Evolutionary conservation across 495 filamentous ascomycete genomes (phyloP).

Genomic region (Hapsidospora chrysogenum): DNA sequence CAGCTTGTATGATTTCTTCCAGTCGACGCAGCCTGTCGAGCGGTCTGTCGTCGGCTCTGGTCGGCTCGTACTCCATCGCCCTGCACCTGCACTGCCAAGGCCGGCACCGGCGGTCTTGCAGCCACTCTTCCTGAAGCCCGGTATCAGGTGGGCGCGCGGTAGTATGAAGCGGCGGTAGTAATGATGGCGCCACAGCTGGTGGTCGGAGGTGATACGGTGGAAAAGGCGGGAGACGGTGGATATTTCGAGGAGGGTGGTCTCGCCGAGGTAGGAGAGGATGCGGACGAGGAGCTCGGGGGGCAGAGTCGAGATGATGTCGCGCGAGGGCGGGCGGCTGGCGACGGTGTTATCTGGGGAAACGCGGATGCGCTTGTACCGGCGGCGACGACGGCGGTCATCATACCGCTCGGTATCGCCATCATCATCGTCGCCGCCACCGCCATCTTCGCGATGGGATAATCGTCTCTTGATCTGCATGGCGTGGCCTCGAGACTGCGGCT

Average conservation of each 20-base stretch:
- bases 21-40: slow-evolving; percentile 32
- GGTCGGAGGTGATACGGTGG: slow-evolving; percentile 57
- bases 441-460: neutral
- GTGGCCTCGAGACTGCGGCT: too few species aligned
- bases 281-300: slow-evolving; percentile 81
- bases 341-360: too few species aligned
- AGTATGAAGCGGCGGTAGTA: slow-evolving; percentile 86
- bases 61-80: too few species aligned
- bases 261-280: slow-evolving; percentile 62
- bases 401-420: too few species aligned
- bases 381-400: neutral
- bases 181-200: slow-evolving; percentile 77
- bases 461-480: neutral
- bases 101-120: too few species aligned
- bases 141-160: slow-evolving; percentile 63
- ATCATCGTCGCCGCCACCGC: neutral
- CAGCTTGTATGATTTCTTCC: slow-evolving; percentile 84
- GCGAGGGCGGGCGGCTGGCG: slow-evolving; percentile 1
- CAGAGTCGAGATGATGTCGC: slow-evolving; percentile 36
- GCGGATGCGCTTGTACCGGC: too few species aligned
- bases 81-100: too few species aligned
- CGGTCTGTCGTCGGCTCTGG: too few species aligned
- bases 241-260: slow-evolving; percentile 48
- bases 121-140: slow-evolving; percentile 41
- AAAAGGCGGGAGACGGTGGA: slow-evolving; percentile 72